These are phyloP conservation scores for Zizania palustris DNA, from an alignment of 202 grass and related monocot species.

Conservation along the genomic window DNA sequence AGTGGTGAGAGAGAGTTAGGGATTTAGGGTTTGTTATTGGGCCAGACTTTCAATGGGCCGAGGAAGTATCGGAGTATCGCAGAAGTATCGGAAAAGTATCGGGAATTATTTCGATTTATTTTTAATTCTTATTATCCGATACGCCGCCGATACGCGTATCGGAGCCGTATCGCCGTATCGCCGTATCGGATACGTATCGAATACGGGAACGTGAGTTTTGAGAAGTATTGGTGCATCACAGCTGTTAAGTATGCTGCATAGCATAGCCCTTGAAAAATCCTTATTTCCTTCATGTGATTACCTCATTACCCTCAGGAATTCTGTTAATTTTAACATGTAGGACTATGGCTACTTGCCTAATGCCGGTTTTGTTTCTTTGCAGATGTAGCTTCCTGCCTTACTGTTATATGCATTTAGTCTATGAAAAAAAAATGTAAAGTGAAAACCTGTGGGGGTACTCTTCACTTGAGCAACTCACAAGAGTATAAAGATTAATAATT, in stretches of 20 bases:
- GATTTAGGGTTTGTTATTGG: too few relatives aligned
- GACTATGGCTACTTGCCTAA: background rate
- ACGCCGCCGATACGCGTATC: too few relatives aligned
- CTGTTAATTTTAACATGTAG: background rate
- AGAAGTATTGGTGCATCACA: too few relatives aligned
- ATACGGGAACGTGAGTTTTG: too few relatives aligned
- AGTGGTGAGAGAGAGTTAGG: too few relatives aligned
- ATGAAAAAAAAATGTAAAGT: slow-evolving; percentile 1
- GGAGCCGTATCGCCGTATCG: too few relatives aligned
- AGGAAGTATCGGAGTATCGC: too few relatives aligned
- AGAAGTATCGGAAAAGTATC: too few relatives aligned
- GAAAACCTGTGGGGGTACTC: background rate
- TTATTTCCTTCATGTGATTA: background rate
- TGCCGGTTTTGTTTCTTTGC: background rate
- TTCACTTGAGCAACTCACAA: background rate
- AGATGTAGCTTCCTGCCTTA: background rate
- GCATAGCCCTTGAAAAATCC: background rate
- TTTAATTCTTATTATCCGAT: too few relatives aligned
- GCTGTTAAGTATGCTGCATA: background rate
- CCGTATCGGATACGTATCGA: too few relatives aligned
- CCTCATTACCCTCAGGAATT: background rate
- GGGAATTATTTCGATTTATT: too few relatives aligned
- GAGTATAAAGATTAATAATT: background rate
- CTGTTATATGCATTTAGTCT: background rate
- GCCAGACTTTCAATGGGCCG: too few relatives aligned